Conservation (phyloP, 2,329 filamentous ascomycete species). For the Diaporthe australafricana region DNA sequence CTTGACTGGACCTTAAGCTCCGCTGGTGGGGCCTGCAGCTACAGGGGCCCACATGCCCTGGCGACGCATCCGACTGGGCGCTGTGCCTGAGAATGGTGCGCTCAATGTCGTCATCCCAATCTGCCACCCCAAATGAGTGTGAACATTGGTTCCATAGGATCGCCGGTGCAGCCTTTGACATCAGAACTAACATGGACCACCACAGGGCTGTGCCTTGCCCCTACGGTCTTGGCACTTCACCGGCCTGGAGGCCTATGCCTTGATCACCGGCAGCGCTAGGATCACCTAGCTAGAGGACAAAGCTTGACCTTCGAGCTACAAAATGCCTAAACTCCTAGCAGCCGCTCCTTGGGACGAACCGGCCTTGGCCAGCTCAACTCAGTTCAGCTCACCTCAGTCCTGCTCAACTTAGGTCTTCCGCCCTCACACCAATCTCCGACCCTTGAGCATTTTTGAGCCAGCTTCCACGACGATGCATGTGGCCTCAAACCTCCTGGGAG, state of each 20-base stretch:
- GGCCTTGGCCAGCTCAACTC: not conserved
- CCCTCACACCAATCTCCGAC: not conserved
- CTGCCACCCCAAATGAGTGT: not conserved
- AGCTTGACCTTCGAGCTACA: conserved; percentile 18
- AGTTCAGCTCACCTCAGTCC: not conserved
- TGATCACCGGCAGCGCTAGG: not conserved
- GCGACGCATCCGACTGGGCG: conserved; percentile 6
- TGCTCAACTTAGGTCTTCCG: not conserved
- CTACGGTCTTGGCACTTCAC: not conserved
- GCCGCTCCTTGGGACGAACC: no score
- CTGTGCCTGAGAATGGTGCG: conserved; percentile 6
- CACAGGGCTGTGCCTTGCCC: conserved; percentile 3
- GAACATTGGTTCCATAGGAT: not conserved
- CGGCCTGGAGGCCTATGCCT: not conserved
- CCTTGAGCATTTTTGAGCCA: not conserved
- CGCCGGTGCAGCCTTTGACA: conserved; percentile 4
- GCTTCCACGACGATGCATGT: conserved; percentile 13
- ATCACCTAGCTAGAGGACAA: not conserved
- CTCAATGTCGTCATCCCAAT: conserved; percentile 24
- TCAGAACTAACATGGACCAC: conserved; percentile 11
- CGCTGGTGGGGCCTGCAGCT: not conserved
- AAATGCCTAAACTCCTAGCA: conserved; percentile 8
- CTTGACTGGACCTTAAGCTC: conserved; percentile 6
- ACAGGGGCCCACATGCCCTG: not conserved
- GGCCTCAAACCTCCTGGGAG: conserved; percentile 16